A percentile compares a stretch with the other conserved stretches of the same genome.
phyloP scores from a whole-genome alignment of 176 grass and related monocot genomes.

The Hsuehochloa calcarea region DNA sequence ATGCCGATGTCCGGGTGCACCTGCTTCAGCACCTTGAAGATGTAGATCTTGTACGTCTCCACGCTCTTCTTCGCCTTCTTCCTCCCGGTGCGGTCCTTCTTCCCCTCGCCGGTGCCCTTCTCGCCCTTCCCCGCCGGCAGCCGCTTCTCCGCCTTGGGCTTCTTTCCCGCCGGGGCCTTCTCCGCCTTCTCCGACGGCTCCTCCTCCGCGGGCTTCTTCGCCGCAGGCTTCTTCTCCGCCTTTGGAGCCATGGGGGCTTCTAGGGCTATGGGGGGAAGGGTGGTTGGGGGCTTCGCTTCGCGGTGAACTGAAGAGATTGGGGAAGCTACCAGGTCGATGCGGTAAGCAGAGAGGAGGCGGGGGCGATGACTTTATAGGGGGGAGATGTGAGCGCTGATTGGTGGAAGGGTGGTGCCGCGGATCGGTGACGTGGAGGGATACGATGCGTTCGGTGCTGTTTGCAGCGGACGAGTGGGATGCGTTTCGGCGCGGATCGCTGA shows the following conservation, averaged over 20 bases:
- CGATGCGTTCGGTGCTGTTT: background rate
- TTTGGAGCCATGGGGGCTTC: constrained; percentile 11
- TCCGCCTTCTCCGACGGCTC: constrained; percentile 15
- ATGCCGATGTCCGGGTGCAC: constrained; percentile 75
- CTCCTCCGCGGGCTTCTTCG: constrained; percentile 44
- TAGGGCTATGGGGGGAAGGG: background rate
- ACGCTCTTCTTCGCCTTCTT: constrained; percentile 49
- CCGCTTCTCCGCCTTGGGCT: constrained; percentile 36
- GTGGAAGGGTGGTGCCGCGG: background rate
- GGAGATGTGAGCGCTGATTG: background rate
- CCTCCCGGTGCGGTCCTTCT: constrained; percentile 16
- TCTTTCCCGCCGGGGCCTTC: constrained; percentile 38
- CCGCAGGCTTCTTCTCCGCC: constrained; percentile 29
- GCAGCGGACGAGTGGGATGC: background rate
- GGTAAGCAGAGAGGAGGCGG: no score
- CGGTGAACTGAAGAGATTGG: background rate
- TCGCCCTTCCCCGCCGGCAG: constrained; percentile 19
- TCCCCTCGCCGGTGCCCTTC: constrained; percentile 20
- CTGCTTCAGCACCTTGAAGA: constrained; percentile 83
- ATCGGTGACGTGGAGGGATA: background rate
- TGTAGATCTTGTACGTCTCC: constrained; percentile 84
- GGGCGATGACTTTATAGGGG: background rate
- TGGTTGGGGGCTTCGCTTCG: background rate
- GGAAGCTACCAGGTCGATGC: background rate
- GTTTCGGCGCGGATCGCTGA: background rate